Conservation (phyloP, 495 filamentous ascomycete species). For the Stereocaulon alpinum region DNA sequence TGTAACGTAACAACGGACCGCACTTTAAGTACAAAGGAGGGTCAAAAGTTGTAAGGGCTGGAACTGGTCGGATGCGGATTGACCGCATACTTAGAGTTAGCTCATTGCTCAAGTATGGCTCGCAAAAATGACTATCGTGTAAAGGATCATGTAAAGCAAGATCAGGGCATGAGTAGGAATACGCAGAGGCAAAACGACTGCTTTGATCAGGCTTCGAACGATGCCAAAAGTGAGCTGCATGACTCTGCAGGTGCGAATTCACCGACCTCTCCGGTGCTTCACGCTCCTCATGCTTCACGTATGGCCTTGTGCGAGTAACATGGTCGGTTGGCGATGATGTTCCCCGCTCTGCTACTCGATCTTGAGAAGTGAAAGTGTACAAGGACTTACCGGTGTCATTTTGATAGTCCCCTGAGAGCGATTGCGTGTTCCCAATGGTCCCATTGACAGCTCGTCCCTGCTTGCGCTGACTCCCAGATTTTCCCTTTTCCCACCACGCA, state of each 20-base stretch:
- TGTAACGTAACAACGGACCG: conserved; percentile 81
- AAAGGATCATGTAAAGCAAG: conserved; percentile 20
- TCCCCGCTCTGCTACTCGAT: background rate
- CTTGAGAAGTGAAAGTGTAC: background rate
- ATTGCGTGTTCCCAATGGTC: conserved; percentile 26
- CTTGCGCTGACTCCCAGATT: conserved; percentile 30
- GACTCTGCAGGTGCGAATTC: background rate
- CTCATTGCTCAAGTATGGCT: conserved; percentile 25
- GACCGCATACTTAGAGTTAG: conserved; percentile 30
- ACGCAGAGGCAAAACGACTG: conserved; percentile 12
- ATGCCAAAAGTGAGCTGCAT: conserved; percentile 7
- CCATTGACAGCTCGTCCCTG: conserved; percentile 22
- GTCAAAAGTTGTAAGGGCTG: conserved; percentile 60
- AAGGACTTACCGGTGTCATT: conserved; percentile 36
- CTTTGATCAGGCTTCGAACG: conserved; percentile 4
- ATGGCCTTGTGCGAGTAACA: conserved; percentile 11
- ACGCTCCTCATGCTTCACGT: conserved; percentile 5
- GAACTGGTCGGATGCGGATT: conserved; percentile 28
- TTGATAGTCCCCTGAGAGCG: conserved; percentile 41
- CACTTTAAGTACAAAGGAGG: conserved; percentile 78
- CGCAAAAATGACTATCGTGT: conserved; percentile 23
- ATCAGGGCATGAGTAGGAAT: conserved; percentile 20
- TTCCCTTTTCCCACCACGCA: conserved; percentile 44
- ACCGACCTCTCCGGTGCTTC: background rate
- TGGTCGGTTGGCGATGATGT: background rate